Evolutionary conservation across 768 basidiomycete genomes (phyloP).

Genomic region (Chalciporus chontae): DNA sequence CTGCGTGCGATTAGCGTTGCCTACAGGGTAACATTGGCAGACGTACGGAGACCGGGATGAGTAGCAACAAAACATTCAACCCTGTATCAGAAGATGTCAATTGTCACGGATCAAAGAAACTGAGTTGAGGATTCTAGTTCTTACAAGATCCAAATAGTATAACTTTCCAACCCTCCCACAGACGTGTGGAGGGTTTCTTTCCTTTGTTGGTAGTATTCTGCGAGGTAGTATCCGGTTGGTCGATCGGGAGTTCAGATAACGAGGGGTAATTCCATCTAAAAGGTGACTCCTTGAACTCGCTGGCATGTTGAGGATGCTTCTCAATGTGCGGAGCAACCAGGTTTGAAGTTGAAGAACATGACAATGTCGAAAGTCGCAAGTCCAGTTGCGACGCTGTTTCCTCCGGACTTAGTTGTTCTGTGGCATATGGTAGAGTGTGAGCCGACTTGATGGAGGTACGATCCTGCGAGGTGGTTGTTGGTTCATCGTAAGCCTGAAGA

Average conservation of each 20-base stretch:
- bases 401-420: conserved; percentile 5
- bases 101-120: not conserved
- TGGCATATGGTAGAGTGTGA: not conserved
- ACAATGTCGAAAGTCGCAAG: conserved; percentile 22
- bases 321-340: conserved; percentile 22
- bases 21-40: not conserved
- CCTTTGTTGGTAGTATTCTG: not conserved
- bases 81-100: conserved; percentile 37
- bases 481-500: conserved; percentile 21
- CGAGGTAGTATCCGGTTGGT: conserved; percentile 5
- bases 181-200: conserved; percentile 12
- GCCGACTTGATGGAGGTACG: not conserved
- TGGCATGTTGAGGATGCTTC: not conserved
- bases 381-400: conserved; percentile 20
- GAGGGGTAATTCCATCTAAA: conserved; percentile 31
- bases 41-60: conserved; percentile 68
- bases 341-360: conserved; percentile 20
- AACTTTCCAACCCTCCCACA: conserved; percentile 50
- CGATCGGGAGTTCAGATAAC: conserved; percentile 15
- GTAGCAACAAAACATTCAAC: conserved; percentile 63
- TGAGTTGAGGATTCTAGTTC: conserved; percentile 13
- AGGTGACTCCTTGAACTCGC: conserved; percentile 28
- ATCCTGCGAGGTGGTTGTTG: not conserved
- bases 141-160: conserved; percentile 57
- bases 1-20: conserved; percentile 31